phyloP scores from a whole-genome alignment of 73 alveolate species.

The Tetrahymena malaccensis region DNA sequence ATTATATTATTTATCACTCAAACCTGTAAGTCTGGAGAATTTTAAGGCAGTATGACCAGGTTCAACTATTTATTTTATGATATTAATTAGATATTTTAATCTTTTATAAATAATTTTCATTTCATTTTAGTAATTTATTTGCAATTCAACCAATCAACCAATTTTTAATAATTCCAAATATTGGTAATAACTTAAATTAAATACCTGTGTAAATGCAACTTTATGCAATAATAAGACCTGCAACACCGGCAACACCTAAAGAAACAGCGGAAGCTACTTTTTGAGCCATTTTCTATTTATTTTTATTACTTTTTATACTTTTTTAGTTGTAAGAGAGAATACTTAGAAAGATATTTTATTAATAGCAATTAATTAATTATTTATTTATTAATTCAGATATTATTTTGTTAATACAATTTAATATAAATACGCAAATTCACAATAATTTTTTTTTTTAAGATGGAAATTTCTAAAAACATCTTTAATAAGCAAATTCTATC shows the following conservation, averaged over 20 bases:
- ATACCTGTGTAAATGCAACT: not conserved
- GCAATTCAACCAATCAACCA: no score
- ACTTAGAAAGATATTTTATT: not conserved
- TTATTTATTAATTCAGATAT: not conserved
- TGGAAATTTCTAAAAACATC: not conserved
- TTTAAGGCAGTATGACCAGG: slow-evolving; percentile 78
- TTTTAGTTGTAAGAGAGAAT: not conserved
- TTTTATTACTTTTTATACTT: not conserved
- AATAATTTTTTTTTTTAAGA: not conserved
- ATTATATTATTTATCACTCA: slow-evolving; percentile 37
- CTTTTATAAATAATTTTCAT: not conserved
- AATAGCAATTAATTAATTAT: not conserved
- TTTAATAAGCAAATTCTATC: not conserved
- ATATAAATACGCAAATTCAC: not conserved
- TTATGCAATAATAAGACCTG: not conserved
- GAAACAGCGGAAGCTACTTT: not conserved
- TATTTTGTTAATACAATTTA: not conserved
- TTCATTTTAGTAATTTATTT: not conserved
- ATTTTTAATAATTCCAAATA: no score
- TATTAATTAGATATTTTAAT: not conserved
- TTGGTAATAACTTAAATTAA: not conserved
- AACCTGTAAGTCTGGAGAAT: slow-evolving; percentile 58
- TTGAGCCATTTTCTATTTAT: not conserved
- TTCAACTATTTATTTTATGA: slow-evolving; percentile 32
- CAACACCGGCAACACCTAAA: not conserved